Conservation (phyloP, 768 basidiomycete species). For the Favolaschia claudopus region DNA sequence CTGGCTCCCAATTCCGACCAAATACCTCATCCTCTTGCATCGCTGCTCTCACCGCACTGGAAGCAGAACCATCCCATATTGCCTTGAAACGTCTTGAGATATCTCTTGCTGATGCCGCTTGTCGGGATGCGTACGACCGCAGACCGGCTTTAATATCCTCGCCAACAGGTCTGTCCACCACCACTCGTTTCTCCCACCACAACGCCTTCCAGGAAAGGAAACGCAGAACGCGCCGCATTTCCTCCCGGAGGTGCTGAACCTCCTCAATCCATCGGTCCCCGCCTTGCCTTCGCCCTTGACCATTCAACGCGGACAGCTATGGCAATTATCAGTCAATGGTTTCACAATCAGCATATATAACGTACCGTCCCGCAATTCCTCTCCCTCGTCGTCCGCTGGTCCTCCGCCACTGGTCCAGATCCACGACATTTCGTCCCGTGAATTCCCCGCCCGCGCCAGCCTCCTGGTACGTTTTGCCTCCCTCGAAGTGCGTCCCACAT, state of each 20-base stretch:
- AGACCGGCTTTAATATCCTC: background rate
- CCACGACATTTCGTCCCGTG: no score
- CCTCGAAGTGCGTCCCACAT: no score
- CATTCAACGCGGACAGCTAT: slow-evolving; percentile 24
- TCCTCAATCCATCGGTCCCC: slow-evolving; percentile 23
- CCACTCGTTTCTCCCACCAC: background rate
- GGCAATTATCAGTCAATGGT: background rate
- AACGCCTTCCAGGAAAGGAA: background rate
- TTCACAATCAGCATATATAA: background rate
- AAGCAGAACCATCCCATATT: no score
- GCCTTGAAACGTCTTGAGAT: no score
- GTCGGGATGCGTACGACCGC: background rate
- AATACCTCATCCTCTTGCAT: no score
- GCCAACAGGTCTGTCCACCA: background rate
- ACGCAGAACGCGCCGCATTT: slow-evolving; percentile 15
- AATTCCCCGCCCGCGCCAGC: no score
- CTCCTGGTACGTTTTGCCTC: no score
- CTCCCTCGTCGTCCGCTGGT: background rate
- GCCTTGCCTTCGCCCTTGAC: slow-evolving; percentile 1
- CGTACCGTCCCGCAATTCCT: slow-evolving; percentile 4
- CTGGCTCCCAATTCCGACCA: no score
- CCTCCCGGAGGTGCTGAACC: slow-evolving; percentile 21
- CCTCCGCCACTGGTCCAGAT: slow-evolving; percentile 11
- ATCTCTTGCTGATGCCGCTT: no score
- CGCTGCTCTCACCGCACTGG: no score